A percentile compares a stretch with the other conserved stretches of the same genome.
Conservation (phyloP, 2,329 filamentous ascomycete species). For the Fusarium virguliforme region DNA sequence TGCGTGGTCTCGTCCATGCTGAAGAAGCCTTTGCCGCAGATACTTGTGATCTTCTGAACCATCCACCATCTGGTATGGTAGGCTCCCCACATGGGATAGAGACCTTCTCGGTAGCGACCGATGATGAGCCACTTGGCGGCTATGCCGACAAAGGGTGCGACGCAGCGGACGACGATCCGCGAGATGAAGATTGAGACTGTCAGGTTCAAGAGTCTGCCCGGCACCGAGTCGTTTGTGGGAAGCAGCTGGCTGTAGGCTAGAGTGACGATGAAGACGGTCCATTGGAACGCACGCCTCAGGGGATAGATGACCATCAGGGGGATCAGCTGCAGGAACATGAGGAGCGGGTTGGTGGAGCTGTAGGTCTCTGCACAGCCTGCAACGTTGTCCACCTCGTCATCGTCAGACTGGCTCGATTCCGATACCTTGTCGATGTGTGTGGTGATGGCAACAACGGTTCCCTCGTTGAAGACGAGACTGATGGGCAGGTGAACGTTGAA, state of each 20-base stretch:
- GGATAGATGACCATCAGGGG: slow-evolving; percentile 68
- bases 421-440: slow-evolving; percentile 57
- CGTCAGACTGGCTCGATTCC: slow-evolving; percentile 11
- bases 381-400: slow-evolving; percentile 33
- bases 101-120: slow-evolving; percentile 67
- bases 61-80: slow-evolving; percentile 75
- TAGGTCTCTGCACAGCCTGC: slow-evolving; percentile 59
- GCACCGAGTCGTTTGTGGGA: slow-evolving; percentile 58
- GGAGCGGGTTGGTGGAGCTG: slow-evolving; percentile 66
- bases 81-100: slow-evolving; percentile 73
- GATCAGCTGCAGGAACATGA: slow-evolving; percentile 67
- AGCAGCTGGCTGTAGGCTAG: slow-evolving; percentile 61
- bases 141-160: slow-evolving; percentile 66
- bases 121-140: slow-evolving; percentile 70
- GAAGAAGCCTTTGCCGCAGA: slow-evolving; percentile 67
- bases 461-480: slow-evolving; percentile 66
- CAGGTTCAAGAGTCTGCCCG: slow-evolving; percentile 66
- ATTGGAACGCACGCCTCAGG: slow-evolving; percentile 66
- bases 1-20: slow-evolving; percentile 58
- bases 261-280: slow-evolving; percentile 67
- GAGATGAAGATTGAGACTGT: slow-evolving; percentile 63
- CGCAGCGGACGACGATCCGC: slow-evolving; percentile 57
- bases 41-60: slow-evolving; percentile 67
- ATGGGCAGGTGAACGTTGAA: slow-evolving; percentile 67
- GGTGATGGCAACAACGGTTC: slow-evolving; percentile 61